Percentiles rank a stretch among this genome's conserved stretches.
phyloP scores from a whole-genome alignment of 2,329 filamentous ascomycete genomes.

The Colletotrichum higginsianum region DNA sequence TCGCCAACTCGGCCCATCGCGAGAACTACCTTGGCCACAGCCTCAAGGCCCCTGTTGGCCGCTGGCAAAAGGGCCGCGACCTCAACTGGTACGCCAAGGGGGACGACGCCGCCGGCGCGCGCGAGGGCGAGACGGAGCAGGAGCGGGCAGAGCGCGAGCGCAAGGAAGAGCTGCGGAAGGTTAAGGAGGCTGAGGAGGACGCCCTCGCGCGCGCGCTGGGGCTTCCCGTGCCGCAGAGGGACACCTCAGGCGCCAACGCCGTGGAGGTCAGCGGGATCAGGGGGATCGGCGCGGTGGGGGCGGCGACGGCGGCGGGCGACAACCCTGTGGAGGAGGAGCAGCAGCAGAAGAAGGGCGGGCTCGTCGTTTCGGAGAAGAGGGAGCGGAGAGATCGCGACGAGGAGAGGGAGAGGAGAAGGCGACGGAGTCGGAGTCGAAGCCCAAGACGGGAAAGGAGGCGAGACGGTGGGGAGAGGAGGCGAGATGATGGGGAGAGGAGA shows the following conservation, averaged over 20 bases:
- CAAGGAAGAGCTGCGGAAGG: constrained; percentile 81
- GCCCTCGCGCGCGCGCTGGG: constrained; percentile 88
- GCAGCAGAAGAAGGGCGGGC: constrained; percentile 41
- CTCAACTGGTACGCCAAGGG: constrained; percentile 76
- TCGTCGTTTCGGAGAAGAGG: constrained; percentile 44
- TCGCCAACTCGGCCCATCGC: constrained; percentile 87
- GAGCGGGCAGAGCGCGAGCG: constrained; percentile 73
- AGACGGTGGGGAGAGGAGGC: constrained; percentile 46
- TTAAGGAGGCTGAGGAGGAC: constrained; percentile 95
- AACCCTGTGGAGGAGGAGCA: constrained; percentile 43
- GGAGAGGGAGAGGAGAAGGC: constrained; percentile 51
- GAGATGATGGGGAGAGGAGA: constrained; percentile 44
- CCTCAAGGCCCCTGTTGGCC: constrained; percentile 90
- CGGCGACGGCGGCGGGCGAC: constrained; percentile 40
- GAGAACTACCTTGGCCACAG: constrained; percentile 94
- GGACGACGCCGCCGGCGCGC: constrained; percentile 59
- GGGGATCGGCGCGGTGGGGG: constrained; percentile 49
- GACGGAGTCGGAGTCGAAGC: constrained; percentile 55
- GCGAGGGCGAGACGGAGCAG: constrained; percentile 71
- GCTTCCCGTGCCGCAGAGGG: constrained; percentile 76
- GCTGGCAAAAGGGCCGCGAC: constrained; percentile 87
- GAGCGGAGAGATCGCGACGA: constrained; percentile 48
- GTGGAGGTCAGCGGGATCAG: constrained; percentile 70
- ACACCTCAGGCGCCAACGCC: constrained; percentile 76
- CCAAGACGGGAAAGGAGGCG: constrained; percentile 47